Conservation (phyloP, 2,329 filamentous ascomycete genomes). For the Cercospora sesami region DNA sequence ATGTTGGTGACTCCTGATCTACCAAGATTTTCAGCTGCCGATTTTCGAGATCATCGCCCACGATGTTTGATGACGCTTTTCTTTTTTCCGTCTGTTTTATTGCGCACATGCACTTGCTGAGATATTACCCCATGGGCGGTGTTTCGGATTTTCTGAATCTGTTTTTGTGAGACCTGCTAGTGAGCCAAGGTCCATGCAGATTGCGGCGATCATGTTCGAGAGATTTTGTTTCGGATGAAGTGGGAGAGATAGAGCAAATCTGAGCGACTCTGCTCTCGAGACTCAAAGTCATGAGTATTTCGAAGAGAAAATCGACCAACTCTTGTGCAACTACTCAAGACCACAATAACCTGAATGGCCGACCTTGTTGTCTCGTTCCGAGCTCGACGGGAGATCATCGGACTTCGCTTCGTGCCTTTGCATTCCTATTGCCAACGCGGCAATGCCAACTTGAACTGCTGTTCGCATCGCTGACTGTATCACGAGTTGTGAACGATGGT, state of each 20-base stretch:
- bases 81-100: neutral
- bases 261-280: neutral
- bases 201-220: neutral
- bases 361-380: neutral
- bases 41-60: neutral
- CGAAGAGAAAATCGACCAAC: neutral
- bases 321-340: neutral
- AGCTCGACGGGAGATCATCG: neutral
- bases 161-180: neutral
- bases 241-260: neutral
- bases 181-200: neutral
- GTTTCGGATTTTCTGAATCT: neutral
- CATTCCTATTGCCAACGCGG: neutral
- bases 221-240: neutral
- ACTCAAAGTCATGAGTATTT: neutral
- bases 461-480: neutral
- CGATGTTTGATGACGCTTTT: neutral
- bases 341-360: neutral
- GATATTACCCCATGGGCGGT: neutral
- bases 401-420: neutral
- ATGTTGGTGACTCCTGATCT: conserved; percentile 60
- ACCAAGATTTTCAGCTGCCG: neutral
- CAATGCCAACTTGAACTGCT: neutral
- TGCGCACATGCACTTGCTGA: neutral
- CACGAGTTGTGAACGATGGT: neutral